These are phyloP conservation scores for Stylonectria norvegica DNA, from an alignment of 2,329 filamentous ascomycete genomes.

Conservation along the genomic window DNA sequence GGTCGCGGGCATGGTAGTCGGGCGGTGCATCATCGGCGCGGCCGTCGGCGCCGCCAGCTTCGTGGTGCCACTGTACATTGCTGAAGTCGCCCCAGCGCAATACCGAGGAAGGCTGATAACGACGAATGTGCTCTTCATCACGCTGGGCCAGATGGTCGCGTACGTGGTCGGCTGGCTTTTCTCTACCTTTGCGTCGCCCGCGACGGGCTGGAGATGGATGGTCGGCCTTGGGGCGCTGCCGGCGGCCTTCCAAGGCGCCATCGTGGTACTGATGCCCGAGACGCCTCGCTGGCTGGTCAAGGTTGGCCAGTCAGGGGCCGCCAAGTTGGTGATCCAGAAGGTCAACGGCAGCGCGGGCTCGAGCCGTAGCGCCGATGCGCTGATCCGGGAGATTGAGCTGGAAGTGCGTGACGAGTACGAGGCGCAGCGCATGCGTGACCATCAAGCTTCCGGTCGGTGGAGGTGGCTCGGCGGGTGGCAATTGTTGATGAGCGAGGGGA, in stretches of 20 bases:
- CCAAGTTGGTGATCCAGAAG: constrained; percentile 60
- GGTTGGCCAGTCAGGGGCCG: constrained; percentile 58
- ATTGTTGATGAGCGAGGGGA: constrained; percentile 54
- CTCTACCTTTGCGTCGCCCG: constrained; percentile 47
- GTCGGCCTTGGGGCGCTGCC: constrained; percentile 81
- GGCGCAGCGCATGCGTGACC: constrained; percentile 37
- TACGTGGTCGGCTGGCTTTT: constrained; percentile 82
- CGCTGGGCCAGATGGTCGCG: constrained; percentile 82
- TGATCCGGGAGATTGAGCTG: constrained; percentile 66
- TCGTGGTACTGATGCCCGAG: constrained; percentile 76
- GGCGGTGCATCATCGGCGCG: constrained; percentile 66
- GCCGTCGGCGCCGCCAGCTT: constrained; percentile 76
- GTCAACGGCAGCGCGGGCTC: constrained; percentile 54
- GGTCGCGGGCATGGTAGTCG: constrained; percentile 63
- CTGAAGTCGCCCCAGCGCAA: constrained; percentile 74
- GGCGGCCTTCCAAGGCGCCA: constrained; percentile 64
- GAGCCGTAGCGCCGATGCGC: constrained; percentile 49
- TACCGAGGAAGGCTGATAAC: constrained; percentile 79
- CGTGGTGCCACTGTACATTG: constrained; percentile 83
- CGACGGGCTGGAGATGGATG: constrained; percentile 82
- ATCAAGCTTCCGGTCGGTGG: constrained; percentile 26
- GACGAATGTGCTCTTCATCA: constrained; percentile 78
- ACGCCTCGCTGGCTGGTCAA: constrained; percentile 85
- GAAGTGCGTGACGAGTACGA: constrained; percentile 71
- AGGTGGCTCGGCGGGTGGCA: constrained; percentile 47